phyloP scores from a whole-genome alignment of 805 yeast species.

The Candida orba region DNA sequence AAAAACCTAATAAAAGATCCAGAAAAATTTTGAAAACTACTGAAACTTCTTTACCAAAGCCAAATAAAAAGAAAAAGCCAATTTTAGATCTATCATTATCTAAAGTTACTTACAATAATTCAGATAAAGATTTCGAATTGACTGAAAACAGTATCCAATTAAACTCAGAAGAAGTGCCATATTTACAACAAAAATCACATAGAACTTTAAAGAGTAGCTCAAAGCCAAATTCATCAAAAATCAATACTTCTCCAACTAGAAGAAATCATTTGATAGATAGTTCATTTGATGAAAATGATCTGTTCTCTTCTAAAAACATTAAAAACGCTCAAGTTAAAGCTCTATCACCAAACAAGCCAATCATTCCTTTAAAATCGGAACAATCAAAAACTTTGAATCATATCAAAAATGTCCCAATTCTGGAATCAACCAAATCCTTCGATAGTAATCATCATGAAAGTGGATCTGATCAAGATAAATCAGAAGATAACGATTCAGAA shows the following conservation, averaged over 20 bases:
- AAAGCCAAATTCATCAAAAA: conserved; percentile 2
- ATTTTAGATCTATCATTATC: too few species aligned
- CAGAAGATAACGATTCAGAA: too few species aligned
- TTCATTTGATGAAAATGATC: conserved; percentile 14
- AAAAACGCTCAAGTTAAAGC: conserved; percentile 2
- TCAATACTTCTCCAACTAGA: neutral
- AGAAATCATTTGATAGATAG: conserved; percentile 19
- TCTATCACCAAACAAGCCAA: neutral
- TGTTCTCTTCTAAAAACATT: conserved; percentile 13
- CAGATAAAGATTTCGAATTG: conserved; percentile 19
- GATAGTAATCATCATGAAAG: neutral
- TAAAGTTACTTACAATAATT: neutral
- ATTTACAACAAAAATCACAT: conserved; percentile 7
- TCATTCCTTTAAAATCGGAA: neutral
- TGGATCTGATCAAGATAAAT: too few species aligned
- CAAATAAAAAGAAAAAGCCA: conserved; percentile 1
- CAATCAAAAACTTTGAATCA: neutral
- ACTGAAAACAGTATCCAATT: conserved; percentile 16
- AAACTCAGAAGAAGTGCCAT: conserved; percentile 14
- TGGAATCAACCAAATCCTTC: neutral
- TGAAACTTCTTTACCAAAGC: neutral
- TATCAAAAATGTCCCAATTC: conserved; percentile 2
- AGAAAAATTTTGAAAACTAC: neutral
- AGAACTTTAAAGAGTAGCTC: conserved; percentile 1
- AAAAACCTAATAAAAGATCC: neutral